Conservation (phyloP, 2,329 filamentous ascomycete species). For the Botrytis cinerea region DNA sequence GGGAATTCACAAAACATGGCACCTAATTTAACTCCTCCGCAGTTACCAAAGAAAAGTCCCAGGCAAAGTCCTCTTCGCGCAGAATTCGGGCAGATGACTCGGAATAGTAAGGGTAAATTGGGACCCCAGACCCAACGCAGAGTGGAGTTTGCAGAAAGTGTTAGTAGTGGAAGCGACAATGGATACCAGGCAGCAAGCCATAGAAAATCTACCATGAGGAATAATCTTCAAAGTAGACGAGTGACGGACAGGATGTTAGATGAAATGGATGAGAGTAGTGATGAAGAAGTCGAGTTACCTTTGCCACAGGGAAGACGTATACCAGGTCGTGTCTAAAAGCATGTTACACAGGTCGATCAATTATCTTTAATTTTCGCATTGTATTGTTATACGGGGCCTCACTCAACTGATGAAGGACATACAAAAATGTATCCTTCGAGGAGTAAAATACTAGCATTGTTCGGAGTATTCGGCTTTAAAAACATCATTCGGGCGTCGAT, state of each 20-base stretch:
- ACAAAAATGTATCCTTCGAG: not conserved
- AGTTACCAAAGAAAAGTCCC: slow-evolving; percentile 38
- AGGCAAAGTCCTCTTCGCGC: slow-evolving; percentile 40
- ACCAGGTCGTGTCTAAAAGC: slow-evolving; percentile 28
- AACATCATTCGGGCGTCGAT: slow-evolving; percentile 8
- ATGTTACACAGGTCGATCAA: not conserved
- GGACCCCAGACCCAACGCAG: slow-evolving; percentile 26
- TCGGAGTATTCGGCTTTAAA: slow-evolving; percentile 11
- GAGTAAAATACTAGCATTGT: slow-evolving; percentile 15
- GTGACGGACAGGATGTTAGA: slow-evolving; percentile 41
- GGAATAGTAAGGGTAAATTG: slow-evolving; percentile 35
- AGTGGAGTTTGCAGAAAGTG: slow-evolving; percentile 34
- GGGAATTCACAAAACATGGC: slow-evolving; percentile 68
- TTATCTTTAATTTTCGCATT: slow-evolving; percentile 4
- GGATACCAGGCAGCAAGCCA: not conserved
- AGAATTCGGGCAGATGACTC: slow-evolving; percentile 35
- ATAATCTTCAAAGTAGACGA: slow-evolving; percentile 30
- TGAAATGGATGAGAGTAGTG: slow-evolving; percentile 42
- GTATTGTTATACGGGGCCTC: not conserved
- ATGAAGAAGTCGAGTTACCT: slow-evolving; percentile 41
- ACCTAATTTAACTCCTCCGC: slow-evolving; percentile 51
- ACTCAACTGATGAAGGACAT: not conserved
- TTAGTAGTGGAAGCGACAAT: slow-evolving; percentile 22
- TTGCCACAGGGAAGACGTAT: slow-evolving; percentile 37
- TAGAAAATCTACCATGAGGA: slow-evolving; percentile 14